phyloP scores from a whole-genome alignment of 176 grass and related monocot species.

The Aegilops bicornis region DNA sequence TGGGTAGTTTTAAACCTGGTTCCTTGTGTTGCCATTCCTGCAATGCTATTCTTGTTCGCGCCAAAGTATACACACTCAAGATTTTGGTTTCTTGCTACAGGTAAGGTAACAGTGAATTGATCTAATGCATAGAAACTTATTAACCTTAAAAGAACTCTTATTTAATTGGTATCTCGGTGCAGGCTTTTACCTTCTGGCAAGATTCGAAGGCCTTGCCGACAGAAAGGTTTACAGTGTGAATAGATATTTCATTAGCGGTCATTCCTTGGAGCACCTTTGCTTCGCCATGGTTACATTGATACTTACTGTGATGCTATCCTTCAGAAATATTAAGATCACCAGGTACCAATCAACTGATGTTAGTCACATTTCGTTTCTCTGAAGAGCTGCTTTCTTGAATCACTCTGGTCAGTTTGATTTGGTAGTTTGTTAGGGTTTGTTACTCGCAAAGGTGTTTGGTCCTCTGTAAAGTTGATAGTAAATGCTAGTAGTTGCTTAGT shows the following conservation, averaged over 20 bases:
- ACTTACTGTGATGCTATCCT: conserved; percentile 83
- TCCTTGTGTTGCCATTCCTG: conserved; percentile 84
- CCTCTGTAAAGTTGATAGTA: not conserved
- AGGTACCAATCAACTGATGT: conserved; percentile 56
- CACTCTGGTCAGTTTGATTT: not conserved
- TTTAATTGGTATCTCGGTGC: conserved; percentile 24
- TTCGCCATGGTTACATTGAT: conserved; percentile 80
- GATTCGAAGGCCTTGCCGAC: conserved; percentile 89
- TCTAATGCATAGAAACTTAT: not conserved
- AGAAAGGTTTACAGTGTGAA: conserved; percentile 89
- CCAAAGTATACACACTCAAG: conserved; percentile 96
- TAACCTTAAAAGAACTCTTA: conserved; percentile 7
- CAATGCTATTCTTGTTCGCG: conserved; percentile 82
- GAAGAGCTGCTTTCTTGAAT: conserved; percentile 2
- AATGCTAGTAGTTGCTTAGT: not conserved
- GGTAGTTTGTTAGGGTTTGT: not conserved
- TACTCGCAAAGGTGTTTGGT: not conserved
- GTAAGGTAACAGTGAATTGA: conserved; percentile 60
- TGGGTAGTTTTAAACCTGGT: conserved; percentile 77
- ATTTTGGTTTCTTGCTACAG: conserved; percentile 96
- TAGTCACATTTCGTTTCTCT: conserved; percentile 2
- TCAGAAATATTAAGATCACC: conserved; percentile 89
- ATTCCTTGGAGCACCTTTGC: conserved; percentile 95
- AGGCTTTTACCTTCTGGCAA: conserved; percentile 92
- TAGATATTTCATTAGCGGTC: conserved; percentile 85